Evolutionary conservation across 164 flowering plant genomes (phyloP).

Genomic region (Kingdonia uniflora): DNA sequence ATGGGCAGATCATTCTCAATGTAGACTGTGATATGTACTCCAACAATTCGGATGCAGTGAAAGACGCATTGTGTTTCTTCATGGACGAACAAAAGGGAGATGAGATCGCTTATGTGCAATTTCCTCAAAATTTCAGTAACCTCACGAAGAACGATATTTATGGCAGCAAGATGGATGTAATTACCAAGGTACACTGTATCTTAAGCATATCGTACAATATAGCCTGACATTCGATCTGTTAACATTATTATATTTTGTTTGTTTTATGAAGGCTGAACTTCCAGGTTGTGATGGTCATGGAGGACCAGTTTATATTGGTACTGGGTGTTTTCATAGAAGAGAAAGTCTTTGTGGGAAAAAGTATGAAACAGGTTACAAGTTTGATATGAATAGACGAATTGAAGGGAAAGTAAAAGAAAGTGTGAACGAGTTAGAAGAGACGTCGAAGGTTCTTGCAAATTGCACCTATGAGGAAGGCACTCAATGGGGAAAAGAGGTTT

Average conservation of each 20-base stretch:
- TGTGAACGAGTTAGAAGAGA: constrained; percentile 28
- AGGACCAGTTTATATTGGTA: constrained; percentile 42
- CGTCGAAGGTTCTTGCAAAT: constrained; percentile 32
- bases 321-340: constrained; percentile 72
- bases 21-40: too few species aligned
- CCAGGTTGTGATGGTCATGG: constrained; percentile 24
- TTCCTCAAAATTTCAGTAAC: too few species aligned
- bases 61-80: too few species aligned
- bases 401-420: constrained; percentile 8
- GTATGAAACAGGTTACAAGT: constrained; percentile 6
- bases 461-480: constrained; percentile 39
- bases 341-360: constrained; percentile 39
- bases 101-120: too few species aligned
- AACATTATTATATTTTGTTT: neutral
- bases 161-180: too few species aligned
- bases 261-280: constrained; percentile 40
- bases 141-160: too few species aligned
- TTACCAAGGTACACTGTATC: too few species aligned
- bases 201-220: too few species aligned
- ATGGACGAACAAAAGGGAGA: too few species aligned
- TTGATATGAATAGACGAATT: constrained; percentile 10
- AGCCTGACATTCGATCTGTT: too few species aligned
- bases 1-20: too few species aligned
- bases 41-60: too few species aligned
- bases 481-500: constrained; percentile 58